Percentiles rank a stretch among this genome's conserved stretches.
Evolutionary conservation across 2,329 filamentous ascomycete genomes (phyloP).

Genomic region (Colletotrichum tabaci): DNA sequence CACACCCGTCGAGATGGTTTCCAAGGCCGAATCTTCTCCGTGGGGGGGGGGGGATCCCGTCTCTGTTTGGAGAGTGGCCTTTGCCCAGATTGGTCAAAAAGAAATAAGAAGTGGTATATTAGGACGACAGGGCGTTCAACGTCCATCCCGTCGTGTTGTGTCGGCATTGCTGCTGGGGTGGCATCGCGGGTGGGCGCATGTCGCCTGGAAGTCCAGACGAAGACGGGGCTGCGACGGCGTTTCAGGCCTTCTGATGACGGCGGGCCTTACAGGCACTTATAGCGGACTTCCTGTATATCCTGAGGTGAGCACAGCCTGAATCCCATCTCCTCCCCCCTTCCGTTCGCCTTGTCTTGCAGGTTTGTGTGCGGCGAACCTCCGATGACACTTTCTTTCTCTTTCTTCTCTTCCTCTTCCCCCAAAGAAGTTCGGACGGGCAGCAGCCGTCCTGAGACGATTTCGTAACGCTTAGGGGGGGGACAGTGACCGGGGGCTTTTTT

Average conservation of each 20-base stretch:
- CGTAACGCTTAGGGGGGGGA: conserved; percentile 34
- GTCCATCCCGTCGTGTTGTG: background rate
- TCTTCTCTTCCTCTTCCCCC: background rate
- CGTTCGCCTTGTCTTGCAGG: background rate
- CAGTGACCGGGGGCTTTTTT: conserved; percentile 9
- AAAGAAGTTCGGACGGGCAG: conserved; percentile 24
- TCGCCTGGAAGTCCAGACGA: conserved; percentile 39
- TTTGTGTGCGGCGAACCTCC: conserved; percentile 31
- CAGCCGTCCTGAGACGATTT: conserved; percentile 35
- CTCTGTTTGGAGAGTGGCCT: too few species aligned
- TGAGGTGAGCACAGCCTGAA: background rate
- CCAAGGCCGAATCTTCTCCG: conserved; percentile 17
- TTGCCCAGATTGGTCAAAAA: background rate
- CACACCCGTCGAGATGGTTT: background rate
- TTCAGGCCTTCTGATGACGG: conserved; percentile 35
- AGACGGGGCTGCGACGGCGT: conserved; percentile 34
- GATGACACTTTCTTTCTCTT: conserved; percentile 21
- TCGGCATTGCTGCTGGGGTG: background rate
- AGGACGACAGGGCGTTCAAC: conserved; percentile 15
- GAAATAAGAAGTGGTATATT: conserved; percentile 3
- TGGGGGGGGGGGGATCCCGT: background rate
- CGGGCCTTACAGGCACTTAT: conserved; percentile 9
- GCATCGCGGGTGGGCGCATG: conserved; percentile 24
- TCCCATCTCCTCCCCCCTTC: background rate
- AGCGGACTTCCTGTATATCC: background rate